Evolutionary conservation across 768 basidiomycete species (phyloP), one percentile per base, ranked within the genome.

Genomic region (Boletus coccyginus): DNA sequence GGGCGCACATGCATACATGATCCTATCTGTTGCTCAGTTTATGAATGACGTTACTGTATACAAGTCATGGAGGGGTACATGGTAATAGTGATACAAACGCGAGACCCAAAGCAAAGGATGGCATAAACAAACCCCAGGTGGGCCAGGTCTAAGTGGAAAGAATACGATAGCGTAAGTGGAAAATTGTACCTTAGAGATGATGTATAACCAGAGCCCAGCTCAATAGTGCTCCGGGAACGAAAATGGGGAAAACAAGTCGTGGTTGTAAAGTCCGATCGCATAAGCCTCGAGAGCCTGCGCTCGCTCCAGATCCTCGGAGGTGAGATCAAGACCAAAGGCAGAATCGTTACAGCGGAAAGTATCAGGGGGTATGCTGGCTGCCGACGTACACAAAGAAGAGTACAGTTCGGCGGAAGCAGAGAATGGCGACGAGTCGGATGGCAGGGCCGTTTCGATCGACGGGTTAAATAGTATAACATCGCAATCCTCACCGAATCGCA

Each of bases 231-330:
- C 63, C 29, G 64, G 53, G 21, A 65, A 64, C 9, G 54, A 13
- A 45, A 64, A 65, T 0, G 56, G 62, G 6, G 58, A 54, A 43
- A 68, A 62, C 10, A 70, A n/a, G 40, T 72, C 66, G 16, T 62
- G 58, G 19, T 63, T 53, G 33, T 72, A 58, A n/a, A 70, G 56
- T 27, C 69, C 70, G 12, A 68, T 66, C 10, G 66, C 56, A 51
- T 72, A 70, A 12, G 64, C 68, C 41, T 72, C 66, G 35, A 70
- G 66, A 19, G 64, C 69, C 47, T 65, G 68, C 2, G 57, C 64
- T 13, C 57, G 62, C n/a, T 72, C 69, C 35, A 43, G 33, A 24
- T 68, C 62, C 2, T 66, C 70, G 12, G 55, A 60, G 1, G 50
- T 43, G 16, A 24, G 38, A 46, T 55, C 47, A 39, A 48, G 48